phyloP scores from a whole-genome alignment of 441 rosid genomes.

The Populus hybrid region DNA sequence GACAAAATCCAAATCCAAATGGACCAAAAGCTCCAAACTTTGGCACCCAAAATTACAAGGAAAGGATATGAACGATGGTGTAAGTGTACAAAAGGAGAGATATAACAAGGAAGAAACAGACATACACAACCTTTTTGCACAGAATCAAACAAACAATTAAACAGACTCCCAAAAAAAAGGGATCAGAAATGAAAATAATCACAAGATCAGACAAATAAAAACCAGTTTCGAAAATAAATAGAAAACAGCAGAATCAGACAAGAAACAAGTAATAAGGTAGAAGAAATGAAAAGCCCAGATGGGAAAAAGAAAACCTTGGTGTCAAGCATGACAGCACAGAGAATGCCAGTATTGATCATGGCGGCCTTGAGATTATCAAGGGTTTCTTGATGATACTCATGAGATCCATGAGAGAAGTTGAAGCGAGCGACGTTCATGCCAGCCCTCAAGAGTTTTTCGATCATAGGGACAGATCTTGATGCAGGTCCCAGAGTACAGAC shows the following conservation, averaged over 20 bases:
- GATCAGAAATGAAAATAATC: not conserved
- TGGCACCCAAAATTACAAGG: not conserved
- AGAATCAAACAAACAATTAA: not conserved
- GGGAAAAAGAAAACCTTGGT: conserved; percentile 53
- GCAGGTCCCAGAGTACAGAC: conserved; percentile 93
- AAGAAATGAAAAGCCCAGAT: not conserved
- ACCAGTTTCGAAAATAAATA: not conserved
- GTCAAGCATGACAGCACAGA: conserved; percentile 95
- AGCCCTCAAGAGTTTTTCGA: conserved; percentile 73
- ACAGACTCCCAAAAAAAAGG: not conserved
- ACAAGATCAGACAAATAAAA: not conserved
- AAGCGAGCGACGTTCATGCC: conserved; percentile 97
- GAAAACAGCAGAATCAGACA: not conserved
- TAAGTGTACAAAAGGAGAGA: not conserved
- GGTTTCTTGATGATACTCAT: conserved; percentile 84
- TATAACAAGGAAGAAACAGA: not conserved
- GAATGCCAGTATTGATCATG: conserved; percentile 76
- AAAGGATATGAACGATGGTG: not conserved
- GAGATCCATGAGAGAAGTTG: conserved; percentile 95
- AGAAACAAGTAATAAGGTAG: not conserved
- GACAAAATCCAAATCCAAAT: not conserved
- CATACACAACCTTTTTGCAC: not conserved
- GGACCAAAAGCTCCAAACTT: not conserved
- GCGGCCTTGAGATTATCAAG: conserved; percentile 76
- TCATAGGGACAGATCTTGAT: conserved; percentile 69